phyloP scores from a whole-genome alignment of 768 basidiomycete species.

The Podaxis mareebaensis region DNA sequence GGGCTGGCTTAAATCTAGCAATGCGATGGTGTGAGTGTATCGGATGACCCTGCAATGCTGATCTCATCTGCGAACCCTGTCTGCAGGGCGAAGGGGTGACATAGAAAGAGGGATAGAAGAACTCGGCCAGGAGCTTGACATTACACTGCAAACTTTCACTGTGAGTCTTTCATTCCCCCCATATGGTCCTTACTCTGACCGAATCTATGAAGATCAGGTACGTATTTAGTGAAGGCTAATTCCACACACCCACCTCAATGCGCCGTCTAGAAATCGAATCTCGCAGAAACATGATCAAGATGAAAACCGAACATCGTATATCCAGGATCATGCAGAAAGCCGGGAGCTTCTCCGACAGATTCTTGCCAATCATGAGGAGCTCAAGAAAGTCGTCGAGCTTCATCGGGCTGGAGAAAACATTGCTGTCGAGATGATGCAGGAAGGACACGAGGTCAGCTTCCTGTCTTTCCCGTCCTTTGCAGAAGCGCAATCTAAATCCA shows the following conservation, averaged over 20 bases:
- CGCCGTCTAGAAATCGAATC: not conserved
- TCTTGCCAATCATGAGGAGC: not conserved
- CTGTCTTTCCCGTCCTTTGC: not conserved
- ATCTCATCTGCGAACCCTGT: not conserved
- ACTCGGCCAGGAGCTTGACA: not conserved
- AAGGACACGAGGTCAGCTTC: not conserved
- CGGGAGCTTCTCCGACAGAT: not conserved
- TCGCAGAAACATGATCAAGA: not conserved
- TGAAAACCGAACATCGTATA: not conserved
- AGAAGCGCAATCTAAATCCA: not conserved
- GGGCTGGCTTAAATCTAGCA: slow-evolving; percentile 24
- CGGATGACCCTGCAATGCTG: not conserved
- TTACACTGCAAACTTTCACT: not conserved
- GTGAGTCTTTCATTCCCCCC: no score
- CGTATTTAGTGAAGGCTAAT: not conserved
- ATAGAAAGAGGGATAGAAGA: not conserved
- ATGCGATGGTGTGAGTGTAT: slow-evolving; percentile 29
- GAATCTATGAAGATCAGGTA: not conserved
- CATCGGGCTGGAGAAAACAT: not conserved
- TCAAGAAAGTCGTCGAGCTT: not conserved
- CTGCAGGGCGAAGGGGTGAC: not conserved
- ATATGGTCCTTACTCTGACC: not conserved
- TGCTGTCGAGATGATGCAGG: not conserved
- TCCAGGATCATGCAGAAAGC: not conserved
- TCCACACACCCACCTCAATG: not conserved